A percentile compares a stretch with the other conserved stretches of the same genome.
These are phyloP conservation scores for Paecilomyces variotii DNA, from an alignment of 2,329 filamentous ascomycete genomes.

Conservation along the genomic window DNA sequence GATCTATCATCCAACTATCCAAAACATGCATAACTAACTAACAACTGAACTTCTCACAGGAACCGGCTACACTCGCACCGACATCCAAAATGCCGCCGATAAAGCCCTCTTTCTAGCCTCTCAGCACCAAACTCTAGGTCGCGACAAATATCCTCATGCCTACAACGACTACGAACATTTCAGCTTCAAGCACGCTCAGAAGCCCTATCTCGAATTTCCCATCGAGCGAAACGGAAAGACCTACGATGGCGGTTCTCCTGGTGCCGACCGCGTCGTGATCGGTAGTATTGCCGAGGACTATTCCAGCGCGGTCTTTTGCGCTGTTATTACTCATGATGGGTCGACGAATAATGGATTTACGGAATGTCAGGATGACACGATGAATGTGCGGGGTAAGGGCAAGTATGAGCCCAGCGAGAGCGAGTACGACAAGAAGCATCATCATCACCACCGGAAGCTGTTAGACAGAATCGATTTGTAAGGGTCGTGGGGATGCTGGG, in stretches of 20 bases:
- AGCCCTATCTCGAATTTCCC: conserved; percentile 25
- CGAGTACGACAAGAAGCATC: background rate
- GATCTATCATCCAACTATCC: too few relatives aligned
- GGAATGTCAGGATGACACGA: conserved; percentile 17
- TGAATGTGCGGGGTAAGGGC: background rate
- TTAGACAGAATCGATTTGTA: background rate
- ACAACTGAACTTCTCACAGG: background rate
- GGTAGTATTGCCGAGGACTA: conserved; percentile 20
- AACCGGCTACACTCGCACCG: conserved; percentile 11
- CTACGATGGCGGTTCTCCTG: conserved; percentile 17
- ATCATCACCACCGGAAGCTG: background rate
- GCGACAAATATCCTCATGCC: conserved; percentile 22
- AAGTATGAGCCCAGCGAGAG: background rate
- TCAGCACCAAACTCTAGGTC: conserved; percentile 13
- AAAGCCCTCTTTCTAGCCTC: conserved; percentile 17
- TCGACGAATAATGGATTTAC: conserved; percentile 20
- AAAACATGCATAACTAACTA: too few relatives aligned
- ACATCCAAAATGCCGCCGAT: conserved; percentile 17
- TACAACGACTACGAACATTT: conserved; percentile 29
- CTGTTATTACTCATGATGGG: conserved; percentile 22
- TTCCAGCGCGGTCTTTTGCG: conserved; percentile 19
- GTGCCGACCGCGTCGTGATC: conserved; percentile 25
- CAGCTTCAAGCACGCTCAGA: conserved; percentile 18
- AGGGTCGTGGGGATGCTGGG: background rate
- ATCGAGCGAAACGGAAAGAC: conserved; percentile 13